These are phyloP conservation scores for Fomitopsis pinicola DNA, from an alignment of 1,284 basidiomycete genomes.

Conservation along the genomic window DNA sequence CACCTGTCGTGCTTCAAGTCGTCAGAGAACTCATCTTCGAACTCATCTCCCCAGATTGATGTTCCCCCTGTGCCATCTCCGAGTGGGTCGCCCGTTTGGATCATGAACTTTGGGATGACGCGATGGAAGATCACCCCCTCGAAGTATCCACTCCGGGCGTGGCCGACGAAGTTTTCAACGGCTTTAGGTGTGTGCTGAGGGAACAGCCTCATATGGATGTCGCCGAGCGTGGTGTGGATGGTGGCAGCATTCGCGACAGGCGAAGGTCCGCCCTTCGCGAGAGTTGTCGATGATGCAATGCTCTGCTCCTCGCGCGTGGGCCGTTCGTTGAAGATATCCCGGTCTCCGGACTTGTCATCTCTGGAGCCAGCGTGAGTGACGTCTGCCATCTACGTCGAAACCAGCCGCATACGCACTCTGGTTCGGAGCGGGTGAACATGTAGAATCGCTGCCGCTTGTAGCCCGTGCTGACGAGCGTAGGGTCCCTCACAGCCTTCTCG, in stretches of 20 bases:
- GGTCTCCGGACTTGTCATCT: constrained; percentile 83
- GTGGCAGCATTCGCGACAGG: constrained; percentile 75
- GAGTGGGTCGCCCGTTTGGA: constrained; percentile 96
- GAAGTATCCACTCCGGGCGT: constrained; percentile 89
- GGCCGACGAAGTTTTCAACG: constrained; percentile 97
- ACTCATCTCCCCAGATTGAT: constrained; percentile 91
- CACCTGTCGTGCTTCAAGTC: constrained; percentile 88
- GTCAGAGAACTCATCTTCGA: constrained; percentile 94
- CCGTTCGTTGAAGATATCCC: constrained; percentile 98
- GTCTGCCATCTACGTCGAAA: not conserved
- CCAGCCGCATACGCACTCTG: constrained; percentile 59
- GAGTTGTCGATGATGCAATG: constrained; percentile 69
- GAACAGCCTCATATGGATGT: constrained; percentile 90
- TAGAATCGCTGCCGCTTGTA: constrained; percentile 96
- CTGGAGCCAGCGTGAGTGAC: constrained; percentile 32
- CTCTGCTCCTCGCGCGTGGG: constrained; percentile 96
- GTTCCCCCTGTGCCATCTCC: constrained; percentile 98
- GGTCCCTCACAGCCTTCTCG: constrained; percentile 80
- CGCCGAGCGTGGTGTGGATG: constrained; percentile 94
- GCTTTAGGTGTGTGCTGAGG: constrained; percentile 90
- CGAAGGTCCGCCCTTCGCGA: constrained; percentile 48
- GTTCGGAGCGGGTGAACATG: constrained; percentile 90
- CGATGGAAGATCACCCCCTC: constrained; percentile 96
- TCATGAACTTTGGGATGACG: constrained; percentile 99
- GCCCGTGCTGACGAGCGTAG: constrained; percentile 90